Percentiles rank a stretch among this genome's conserved stretches.
Evolutionary conservation across 257 asterid genomes (phyloP).

Genomic region (Solanum gracilifrons): DNA sequence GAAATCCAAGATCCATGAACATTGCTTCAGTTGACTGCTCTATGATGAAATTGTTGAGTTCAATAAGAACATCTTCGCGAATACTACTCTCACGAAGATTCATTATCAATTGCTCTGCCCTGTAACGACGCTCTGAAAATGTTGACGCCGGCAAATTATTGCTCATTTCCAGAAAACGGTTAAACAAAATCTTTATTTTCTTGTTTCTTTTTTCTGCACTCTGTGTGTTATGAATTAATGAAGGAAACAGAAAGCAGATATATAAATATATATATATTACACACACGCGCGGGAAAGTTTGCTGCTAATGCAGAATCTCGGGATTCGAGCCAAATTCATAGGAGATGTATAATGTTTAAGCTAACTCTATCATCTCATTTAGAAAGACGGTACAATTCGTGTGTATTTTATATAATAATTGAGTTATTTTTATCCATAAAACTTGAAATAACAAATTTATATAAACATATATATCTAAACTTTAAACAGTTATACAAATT

Average conservation of each 20-base stretch:
- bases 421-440: no score
- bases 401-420: no score
- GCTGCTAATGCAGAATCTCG: not conserved
- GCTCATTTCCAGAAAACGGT: not conserved
- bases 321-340: not conserved
- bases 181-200: not conserved
- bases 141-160: not conserved
- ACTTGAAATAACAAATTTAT: no score
- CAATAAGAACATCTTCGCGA: not conserved
- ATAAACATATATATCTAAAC: rapidly evolving
- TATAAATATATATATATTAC: not conserved
- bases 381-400: not conserved
- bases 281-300: not conserved
- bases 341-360: not conserved
- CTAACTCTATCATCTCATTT: not conserved
- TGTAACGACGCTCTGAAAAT: not conserved
- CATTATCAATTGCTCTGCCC: not conserved
- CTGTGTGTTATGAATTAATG: no score
- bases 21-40: not conserved
- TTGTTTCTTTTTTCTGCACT: no score
- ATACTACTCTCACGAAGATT: not conserved
- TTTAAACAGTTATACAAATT: no score
- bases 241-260: not conserved
- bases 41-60: not conserved
- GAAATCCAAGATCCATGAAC: not conserved